Evolutionary conservation across 2,329 filamentous ascomycete genomes (phyloP).

Genomic region (Arthrobotrys conoides): DNA sequence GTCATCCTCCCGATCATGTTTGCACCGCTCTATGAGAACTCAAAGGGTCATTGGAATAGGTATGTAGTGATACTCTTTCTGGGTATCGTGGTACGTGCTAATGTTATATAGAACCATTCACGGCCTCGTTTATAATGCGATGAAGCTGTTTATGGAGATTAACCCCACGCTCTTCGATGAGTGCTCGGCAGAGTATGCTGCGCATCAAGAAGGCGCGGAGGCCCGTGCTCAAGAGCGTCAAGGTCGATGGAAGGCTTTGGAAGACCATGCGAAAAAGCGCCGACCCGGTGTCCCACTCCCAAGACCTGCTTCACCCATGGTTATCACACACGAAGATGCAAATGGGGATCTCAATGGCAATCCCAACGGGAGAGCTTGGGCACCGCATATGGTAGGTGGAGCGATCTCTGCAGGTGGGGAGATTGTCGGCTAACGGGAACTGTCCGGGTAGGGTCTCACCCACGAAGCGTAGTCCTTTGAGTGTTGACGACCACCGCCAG

Average conservation of each 20-base stretch:
- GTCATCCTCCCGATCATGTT: conserved; percentile 99
- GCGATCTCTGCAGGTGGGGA: conserved; percentile 41
- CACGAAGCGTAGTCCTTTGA: conserved; percentile 33
- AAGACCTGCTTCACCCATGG: conserved; percentile 53
- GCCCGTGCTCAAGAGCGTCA: conserved; percentile 84
- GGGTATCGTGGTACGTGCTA: conserved; percentile 64
- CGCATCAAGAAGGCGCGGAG: conserved; percentile 93
- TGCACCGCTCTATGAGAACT: conserved; percentile 97
- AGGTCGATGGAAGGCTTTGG: conserved; percentile 88
- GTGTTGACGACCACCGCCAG: conserved; percentile 16
- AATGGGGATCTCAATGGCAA: conserved; percentile 49
- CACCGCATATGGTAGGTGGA: conserved; percentile 59
- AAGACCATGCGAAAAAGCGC: conserved; percentile 70
- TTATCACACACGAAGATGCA: conserved; percentile 57
- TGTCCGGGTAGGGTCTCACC: conserved; percentile 54
- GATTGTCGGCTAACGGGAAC: conserved; percentile 48
- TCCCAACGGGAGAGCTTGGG: conserved; percentile 56
- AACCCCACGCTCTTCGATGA: conserved; percentile 98
- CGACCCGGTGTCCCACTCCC: conserved; percentile 37
- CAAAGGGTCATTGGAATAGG: conserved; percentile 99
- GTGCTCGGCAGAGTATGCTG: conserved; percentile 97
- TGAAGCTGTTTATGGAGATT: conserved; percentile 99
- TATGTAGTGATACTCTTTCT: conserved; percentile 67
- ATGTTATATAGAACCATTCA: conserved; percentile 84
- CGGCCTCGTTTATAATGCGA: conserved; percentile 99